phyloP scores from a whole-genome alignment of 2,329 filamentous ascomycete genomes.

The Pseudogymnoascus sp. region DNA sequence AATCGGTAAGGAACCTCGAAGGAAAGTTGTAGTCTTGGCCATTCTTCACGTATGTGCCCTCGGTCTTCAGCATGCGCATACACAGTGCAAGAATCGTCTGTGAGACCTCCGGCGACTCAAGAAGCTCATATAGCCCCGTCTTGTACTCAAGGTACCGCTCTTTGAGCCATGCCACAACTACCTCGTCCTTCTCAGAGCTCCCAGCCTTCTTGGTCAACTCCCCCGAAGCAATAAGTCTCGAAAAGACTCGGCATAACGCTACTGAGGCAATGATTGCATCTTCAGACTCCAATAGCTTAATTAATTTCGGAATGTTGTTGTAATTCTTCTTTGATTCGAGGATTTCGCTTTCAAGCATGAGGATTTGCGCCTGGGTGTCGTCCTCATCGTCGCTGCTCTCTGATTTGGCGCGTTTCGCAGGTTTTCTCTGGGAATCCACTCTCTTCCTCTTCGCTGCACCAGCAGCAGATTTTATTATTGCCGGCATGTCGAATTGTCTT shows the following conservation, averaged over 20 bases:
- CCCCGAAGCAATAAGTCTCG: constrained; percentile 68
- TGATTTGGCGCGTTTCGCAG: constrained; percentile 36
- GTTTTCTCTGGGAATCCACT: constrained; percentile 38
- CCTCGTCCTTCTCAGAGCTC: constrained; percentile 62
- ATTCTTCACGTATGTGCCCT: constrained; percentile 54
- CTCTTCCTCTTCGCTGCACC: constrained; percentile 38
- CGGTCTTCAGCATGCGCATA: constrained; percentile 78
- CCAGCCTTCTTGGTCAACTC: constrained; percentile 57
- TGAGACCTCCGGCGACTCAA: constrained; percentile 56
- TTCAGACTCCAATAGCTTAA: constrained; percentile 51
- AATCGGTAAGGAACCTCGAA: constrained; percentile 52
- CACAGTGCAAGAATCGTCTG: constrained; percentile 65
- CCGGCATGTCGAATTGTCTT: constrained; percentile 22
- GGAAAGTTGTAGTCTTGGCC: constrained; percentile 63
- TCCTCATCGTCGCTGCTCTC: constrained; percentile 36
- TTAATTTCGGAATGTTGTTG: constrained; percentile 74
- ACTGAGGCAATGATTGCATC: constrained; percentile 62
- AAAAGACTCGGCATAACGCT: constrained; percentile 78
- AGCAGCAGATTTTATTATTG: constrained; percentile 13
- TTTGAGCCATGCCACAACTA: constrained; percentile 71
- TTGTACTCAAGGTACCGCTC: constrained; percentile 67
- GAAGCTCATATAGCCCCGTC: constrained; percentile 48
- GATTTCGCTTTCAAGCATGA: constrained; percentile 71
- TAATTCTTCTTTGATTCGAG: constrained; percentile 81
- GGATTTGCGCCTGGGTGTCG: constrained; percentile 56